A percentile compares a stretch with the other conserved stretches of the same genome.
These are phyloP conservation scores for Hyparrhenia diplandra DNA, from an alignment of 176 grass and related monocot species.

Conservation along the genomic window DNA sequence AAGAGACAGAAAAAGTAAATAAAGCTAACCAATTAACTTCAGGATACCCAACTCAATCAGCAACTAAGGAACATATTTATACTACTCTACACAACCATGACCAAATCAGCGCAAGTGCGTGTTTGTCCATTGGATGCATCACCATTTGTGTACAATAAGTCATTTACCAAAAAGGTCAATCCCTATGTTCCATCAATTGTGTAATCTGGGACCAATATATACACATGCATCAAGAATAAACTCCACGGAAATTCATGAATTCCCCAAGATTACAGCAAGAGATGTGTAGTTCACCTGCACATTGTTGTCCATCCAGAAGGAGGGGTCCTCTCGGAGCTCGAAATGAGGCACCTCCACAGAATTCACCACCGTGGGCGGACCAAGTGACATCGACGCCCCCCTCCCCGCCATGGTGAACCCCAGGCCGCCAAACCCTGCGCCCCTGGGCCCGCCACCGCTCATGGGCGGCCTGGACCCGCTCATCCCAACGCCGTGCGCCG, in stretches of 20 bases:
- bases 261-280: not conserved
- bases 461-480: slow-evolving; percentile 54
- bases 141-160: not conserved
- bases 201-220: not conserved
- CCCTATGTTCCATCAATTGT: not conserved
- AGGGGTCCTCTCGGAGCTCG: slow-evolving; percentile 82
- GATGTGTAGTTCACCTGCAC: slow-evolving; percentile 53
- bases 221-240: too few relatives aligned
- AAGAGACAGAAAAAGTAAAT: too few relatives aligned
- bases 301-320: slow-evolving; percentile 94
- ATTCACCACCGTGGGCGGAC: slow-evolving; percentile 32
- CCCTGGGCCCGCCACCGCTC: slow-evolving; percentile 31
- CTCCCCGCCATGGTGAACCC: too few relatives aligned
- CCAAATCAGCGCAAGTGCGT: not conserved
- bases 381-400: slow-evolving; percentile 27
- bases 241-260: not conserved
- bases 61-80: not conserved
- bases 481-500: slow-evolving; percentile 33
- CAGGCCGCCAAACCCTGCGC: not conserved
- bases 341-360: slow-evolving; percentile 62
- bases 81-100: not conserved
- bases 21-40: not conserved
- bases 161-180: not conserved
- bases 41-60: not conserved
- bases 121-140: not conserved